Conservation (phyloP, 495 filamentous ascomycete species). For the Stereocaulon alpinum region DNA sequence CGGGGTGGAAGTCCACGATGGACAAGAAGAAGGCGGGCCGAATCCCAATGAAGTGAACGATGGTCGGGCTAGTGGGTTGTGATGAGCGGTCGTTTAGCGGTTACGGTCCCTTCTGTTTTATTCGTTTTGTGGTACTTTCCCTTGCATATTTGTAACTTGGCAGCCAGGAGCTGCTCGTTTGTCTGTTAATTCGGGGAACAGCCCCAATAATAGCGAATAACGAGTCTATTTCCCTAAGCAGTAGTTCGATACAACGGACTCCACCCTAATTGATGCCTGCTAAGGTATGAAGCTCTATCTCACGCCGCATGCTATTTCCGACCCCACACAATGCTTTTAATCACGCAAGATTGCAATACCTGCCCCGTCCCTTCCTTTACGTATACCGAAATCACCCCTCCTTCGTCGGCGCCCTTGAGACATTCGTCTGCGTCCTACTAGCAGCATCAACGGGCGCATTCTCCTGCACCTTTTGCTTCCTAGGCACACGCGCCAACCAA, state of each 20-base stretch:
- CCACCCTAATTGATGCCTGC: neutral
- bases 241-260: neutral
- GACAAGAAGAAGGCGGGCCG: too few relatives aligned
- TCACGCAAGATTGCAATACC: too few relatives aligned
- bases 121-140: too few relatives aligned
- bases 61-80: too few relatives aligned
- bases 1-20: too few relatives aligned
- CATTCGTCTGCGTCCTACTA: conserved; percentile 11
- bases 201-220: neutral
- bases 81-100: too few relatives aligned
- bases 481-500: conserved; percentile 70
- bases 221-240: neutral
- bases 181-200: neutral
- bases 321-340: neutral
- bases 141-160: too few relatives aligned
- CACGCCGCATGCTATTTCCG: neutral
- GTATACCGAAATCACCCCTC: neutral
- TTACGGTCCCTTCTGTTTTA: too few relatives aligned
- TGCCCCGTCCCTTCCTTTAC: too few relatives aligned
- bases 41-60: too few relatives aligned
- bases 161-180: too few relatives aligned
- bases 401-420: neutral
- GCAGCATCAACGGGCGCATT: conserved; percentile 17
- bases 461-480: conserved; percentile 45
- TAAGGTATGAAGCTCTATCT: neutral